A percentile compares a stretch with the other conserved stretches of the same genome.
These are phyloP conservation scores for Eucalyptus marginata DNA, from an alignment of 345 rosid genomes.

Conservation along the genomic window DNA sequence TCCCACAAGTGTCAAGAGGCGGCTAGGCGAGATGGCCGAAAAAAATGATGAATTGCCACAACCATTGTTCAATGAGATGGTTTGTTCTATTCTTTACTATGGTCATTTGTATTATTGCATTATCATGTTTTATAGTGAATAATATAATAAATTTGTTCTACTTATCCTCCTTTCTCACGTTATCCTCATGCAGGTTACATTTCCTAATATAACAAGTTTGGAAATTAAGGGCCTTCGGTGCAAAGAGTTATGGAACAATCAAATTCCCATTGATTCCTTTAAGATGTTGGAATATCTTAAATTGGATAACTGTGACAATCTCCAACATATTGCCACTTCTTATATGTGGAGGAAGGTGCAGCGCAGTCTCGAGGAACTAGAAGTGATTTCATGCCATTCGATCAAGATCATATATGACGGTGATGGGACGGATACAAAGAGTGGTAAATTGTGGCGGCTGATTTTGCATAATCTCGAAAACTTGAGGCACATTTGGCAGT, in stretches of 20 bases:
- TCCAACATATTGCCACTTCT: background rate
- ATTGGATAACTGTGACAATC: rapidly evolving
- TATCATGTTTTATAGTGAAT: rapidly evolving
- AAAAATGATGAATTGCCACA: no score
- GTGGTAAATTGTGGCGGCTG: rapidly evolving
- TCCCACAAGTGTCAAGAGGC: no score
- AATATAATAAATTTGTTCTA: rapidly evolving
- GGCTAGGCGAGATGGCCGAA: no score
- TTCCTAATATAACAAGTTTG: background rate
- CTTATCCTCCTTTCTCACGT: rapidly evolving
- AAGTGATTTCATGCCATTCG: background rate
- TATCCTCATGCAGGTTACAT: background rate
- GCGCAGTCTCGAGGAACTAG: rapidly evolving
- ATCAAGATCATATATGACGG: background rate
- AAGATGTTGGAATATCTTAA: rapidly evolving
- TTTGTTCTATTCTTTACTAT: no score
- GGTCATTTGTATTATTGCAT: no score
- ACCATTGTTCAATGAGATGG: no score
- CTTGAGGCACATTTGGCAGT: background rate
- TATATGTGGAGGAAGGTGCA: background rate
- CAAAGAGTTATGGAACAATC: background rate
- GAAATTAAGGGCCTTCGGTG: rapidly evolving
- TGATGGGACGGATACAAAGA: rapidly evolving
- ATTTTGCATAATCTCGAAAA: rapidly evolving
- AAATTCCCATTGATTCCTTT: no score